A percentile compares a stretch with the other conserved stretches of the same genome.
Evolutionary conservation across 108 stramenopile genomes (phyloP).

Genomic region (Skeletonema costatum): DNA sequence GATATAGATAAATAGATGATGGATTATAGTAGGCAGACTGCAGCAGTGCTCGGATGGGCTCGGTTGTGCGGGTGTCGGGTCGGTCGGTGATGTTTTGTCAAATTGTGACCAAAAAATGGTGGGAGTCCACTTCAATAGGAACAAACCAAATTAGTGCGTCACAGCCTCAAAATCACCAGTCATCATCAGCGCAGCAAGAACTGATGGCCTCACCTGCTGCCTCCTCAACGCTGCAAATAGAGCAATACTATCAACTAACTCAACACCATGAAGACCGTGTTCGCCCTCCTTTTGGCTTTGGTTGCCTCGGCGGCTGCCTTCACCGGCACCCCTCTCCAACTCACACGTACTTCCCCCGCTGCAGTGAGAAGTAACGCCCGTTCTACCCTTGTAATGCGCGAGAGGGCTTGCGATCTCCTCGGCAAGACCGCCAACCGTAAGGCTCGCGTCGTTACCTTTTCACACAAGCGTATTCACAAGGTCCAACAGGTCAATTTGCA

Average conservation of each 20-base stretch:
- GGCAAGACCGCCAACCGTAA: constrained; percentile 94
- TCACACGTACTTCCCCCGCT: constrained; percentile 12
- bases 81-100: too few species aligned
- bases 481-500: constrained; percentile 94
- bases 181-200: background rate
- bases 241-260: background rate
- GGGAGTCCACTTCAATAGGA: background rate
- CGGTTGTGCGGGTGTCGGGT: too few species aligned
- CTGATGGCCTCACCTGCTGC: too few species aligned
- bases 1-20: too few species aligned
- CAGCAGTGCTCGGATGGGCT: too few species aligned
- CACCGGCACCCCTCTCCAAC: constrained; percentile 59
- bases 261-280: constrained; percentile 52
- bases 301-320: constrained; percentile 60
- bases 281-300: constrained; percentile 59
- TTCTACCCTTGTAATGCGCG: constrained; percentile 77
- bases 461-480: constrained; percentile 92
- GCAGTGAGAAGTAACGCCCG: constrained; percentile 4
- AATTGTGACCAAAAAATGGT: background rate
- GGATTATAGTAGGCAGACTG: too few species aligned
- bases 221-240: background rate
- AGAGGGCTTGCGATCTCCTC: constrained; percentile 86
- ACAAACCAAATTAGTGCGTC: background rate
- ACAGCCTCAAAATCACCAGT: background rate
- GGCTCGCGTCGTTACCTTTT: constrained; percentile 94